Percentiles rank a stretch among this genome's conserved stretches.
Evolutionary conservation across 2,329 filamentous ascomycete genomes (phyloP).

Genomic region (Endocalyx cinctus): DNA sequence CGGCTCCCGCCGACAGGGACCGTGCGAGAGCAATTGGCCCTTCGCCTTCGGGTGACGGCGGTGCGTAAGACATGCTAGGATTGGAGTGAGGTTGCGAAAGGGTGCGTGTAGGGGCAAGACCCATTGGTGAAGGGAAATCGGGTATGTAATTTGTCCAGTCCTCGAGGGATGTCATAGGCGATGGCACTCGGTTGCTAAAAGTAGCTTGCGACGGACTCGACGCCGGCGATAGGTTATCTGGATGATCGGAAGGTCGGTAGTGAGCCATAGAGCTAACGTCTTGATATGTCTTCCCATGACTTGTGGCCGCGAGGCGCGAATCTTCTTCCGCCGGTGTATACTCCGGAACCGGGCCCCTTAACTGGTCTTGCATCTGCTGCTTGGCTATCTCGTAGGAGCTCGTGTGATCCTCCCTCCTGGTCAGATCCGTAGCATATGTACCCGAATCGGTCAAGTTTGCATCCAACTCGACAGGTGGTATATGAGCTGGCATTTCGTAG

Average conservation of each 20-base stretch:
- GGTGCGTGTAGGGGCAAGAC: conserved; percentile 27
- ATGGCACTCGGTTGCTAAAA: conserved; percentile 37
- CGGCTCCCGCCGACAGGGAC: conserved; percentile 22
- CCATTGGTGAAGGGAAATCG: conserved; percentile 40
- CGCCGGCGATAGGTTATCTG: conserved; percentile 22
- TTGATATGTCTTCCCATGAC: conserved; percentile 30
- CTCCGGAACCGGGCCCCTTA: conserved; percentile 45
- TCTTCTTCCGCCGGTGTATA: conserved; percentile 38
- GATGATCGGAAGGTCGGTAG: conserved; percentile 28
- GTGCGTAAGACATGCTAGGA: conserved; percentile 19
- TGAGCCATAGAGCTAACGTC: conserved; percentile 29
- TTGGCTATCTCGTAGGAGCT: conserved; percentile 48
- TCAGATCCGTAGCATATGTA: conserved; percentile 36
- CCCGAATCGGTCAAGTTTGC: conserved; percentile 34
- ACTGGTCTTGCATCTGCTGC: conserved; percentile 46
- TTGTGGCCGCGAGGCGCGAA: conserved; percentile 8
- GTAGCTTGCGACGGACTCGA: conserved; percentile 32
- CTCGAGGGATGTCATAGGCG: conserved; percentile 43
- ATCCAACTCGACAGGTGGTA: conserved; percentile 46
- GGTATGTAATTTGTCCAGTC: conserved; percentile 36
- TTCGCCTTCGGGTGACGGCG: conserved; percentile 17
- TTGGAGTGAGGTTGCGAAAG: conserved; percentile 22
- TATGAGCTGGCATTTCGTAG: conserved; percentile 46
- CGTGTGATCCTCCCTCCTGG: conserved; percentile 33
- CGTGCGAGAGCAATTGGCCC: conserved; percentile 19